Conservation (phyloP, 2,329 filamentous ascomycete genomes). For the Alternaria arborescens region DNA sequence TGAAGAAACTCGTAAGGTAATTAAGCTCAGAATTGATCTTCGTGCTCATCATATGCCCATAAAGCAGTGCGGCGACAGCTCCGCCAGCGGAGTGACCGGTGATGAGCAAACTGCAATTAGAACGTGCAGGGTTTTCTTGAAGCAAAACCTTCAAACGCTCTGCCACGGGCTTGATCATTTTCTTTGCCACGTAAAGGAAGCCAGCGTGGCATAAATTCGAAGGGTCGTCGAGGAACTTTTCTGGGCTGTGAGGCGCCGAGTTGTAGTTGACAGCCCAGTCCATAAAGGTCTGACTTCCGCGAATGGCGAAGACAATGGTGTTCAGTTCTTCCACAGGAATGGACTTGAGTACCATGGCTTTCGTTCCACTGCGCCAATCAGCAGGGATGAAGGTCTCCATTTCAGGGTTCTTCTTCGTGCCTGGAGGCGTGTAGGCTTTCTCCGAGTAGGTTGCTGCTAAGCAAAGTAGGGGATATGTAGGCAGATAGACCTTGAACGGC, state of each 20-base stretch:
- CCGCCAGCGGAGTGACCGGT: conserved; percentile 89
- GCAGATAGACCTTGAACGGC: conserved; percentile 74
- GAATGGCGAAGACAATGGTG: conserved; percentile 83
- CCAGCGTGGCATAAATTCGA: conserved; percentile 83
- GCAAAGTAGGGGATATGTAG: conserved; percentile 79
- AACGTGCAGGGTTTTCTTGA: conserved; percentile 73
- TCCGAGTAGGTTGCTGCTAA: conserved; percentile 81
- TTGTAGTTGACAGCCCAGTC: conserved; percentile 89
- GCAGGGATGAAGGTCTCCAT: conserved; percentile 74
- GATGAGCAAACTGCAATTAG: conserved; percentile 75
- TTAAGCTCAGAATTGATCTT: conserved; percentile 73
- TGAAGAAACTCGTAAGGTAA: conserved; percentile 73
- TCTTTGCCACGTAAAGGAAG: conserved; percentile 77
- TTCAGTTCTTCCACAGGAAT: conserved; percentile 79
- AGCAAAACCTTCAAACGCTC: conserved; percentile 73
- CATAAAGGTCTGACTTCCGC: conserved; percentile 80
- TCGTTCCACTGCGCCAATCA: conserved; percentile 77
- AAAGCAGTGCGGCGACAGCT: conserved; percentile 81
- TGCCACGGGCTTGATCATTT: conserved; percentile 78
- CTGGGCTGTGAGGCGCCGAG: conserved; percentile 70
- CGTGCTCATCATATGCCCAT: conserved; percentile 78
- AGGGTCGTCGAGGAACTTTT: conserved; percentile 77
- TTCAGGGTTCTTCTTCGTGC: conserved; percentile 67
- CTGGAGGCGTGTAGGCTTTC: conserved; percentile 69
- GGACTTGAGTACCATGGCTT: conserved; percentile 85